Conservation (phyloP, 371 early-diverging fungal species). For the Mucor piriformis region DNA sequence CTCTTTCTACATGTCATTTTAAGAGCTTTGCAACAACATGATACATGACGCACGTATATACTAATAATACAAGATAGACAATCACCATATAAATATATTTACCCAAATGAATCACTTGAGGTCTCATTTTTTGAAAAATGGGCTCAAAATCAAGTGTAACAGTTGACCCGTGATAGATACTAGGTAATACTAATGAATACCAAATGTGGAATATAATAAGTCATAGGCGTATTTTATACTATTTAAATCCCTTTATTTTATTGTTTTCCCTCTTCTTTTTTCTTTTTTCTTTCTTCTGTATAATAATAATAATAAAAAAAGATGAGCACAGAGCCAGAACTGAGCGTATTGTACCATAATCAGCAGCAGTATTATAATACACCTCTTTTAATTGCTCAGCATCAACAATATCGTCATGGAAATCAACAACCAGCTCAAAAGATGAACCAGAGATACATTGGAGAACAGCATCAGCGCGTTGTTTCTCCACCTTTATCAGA, state of each 20-base stretch:
- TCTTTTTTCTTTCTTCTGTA: conserved; percentile 9
- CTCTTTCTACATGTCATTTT: neutral
- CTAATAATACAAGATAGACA: too few relatives aligned
- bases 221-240: neutral
- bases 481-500: conserved; percentile 18
- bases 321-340: conserved; percentile 20
- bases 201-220: neutral
- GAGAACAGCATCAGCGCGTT: neutral
- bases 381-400: conserved; percentile 4
- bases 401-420: conserved; percentile 9
- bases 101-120: conserved; percentile 11
- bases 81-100: too few relatives aligned
- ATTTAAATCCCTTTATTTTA: neutral
- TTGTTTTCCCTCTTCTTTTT: conserved; percentile 10
- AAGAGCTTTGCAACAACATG: too few relatives aligned
- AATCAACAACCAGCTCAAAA: conserved; percentile 6
- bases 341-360: conserved; percentile 17
- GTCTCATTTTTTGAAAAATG: neutral
- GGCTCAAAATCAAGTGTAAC: conserved; percentile 3
- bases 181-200: neutral
- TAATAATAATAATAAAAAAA: neutral
- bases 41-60: too few relatives aligned
- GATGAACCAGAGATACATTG: conserved; percentile 1
- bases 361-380: conserved; percentile 8
- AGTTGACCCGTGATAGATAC: conserved; percentile 6